A percentile compares a stretch with the other conserved stretches of the same genome.
Conservation (phyloP, 2,329 filamentous ascomycete species). For the Phyllosticta paracitricarpa region DNA sequence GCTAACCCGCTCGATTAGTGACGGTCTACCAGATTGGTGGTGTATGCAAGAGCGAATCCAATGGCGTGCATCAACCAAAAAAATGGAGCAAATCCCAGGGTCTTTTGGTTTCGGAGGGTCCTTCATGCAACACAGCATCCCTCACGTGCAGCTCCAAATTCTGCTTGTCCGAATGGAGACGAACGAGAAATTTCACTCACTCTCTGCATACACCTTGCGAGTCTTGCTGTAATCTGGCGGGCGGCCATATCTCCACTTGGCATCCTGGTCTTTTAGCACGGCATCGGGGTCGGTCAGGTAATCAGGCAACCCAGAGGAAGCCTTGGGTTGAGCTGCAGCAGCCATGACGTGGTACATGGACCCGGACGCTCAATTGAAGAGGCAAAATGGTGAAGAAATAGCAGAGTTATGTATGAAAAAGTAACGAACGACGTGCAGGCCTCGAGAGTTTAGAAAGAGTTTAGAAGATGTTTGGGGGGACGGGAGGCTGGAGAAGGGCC, state of each 20-base stretch:
- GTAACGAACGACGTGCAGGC: neutral
- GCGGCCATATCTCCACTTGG: conserved; percentile 50
- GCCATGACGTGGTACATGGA: neutral
- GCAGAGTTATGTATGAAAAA: neutral
- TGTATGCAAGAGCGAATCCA: neutral
- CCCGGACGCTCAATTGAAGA: neutral
- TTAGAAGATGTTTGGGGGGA: neutral
- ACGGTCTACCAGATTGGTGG: neutral
- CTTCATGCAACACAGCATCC: neutral
- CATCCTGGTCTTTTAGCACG: conserved; percentile 43
- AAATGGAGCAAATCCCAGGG: neutral
- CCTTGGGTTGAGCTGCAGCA: conserved; percentile 17
- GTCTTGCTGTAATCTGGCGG: conserved; percentile 57
- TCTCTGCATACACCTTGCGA: conserved; percentile 47
- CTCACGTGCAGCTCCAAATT: neutral
- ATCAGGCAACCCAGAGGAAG: conserved; percentile 39
- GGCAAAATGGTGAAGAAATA: too few species aligned
- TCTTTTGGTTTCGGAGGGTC: neutral
- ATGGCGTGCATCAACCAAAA: neutral
- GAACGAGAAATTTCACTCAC: conserved; percentile 33
- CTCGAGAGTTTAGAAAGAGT: neutral
- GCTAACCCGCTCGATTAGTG: conserved; percentile 31
- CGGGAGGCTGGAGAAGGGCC: neutral
- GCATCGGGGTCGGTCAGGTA: conserved; percentile 51
- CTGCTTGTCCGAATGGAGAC: neutral